Conservation (phyloP, 352 stramenopile species). For the Pythium monospermum region DNA sequence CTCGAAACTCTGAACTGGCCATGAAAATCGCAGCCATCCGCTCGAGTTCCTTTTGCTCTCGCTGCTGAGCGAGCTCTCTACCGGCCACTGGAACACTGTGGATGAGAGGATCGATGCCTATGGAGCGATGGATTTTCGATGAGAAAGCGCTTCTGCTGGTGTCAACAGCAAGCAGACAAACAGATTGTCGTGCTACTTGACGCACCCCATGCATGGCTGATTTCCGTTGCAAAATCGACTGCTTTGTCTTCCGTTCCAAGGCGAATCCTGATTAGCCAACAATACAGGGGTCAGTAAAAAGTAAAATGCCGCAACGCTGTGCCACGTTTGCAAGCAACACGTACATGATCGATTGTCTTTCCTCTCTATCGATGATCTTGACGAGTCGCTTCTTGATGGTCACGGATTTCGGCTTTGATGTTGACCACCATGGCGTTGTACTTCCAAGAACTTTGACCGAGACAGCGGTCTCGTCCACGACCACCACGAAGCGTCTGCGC, state of each 20-base stretch:
- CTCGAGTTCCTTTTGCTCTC: conserved; percentile 15
- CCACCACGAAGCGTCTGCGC: conserved; percentile 11
- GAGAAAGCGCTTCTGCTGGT: too few species aligned
- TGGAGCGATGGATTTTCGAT: too few species aligned
- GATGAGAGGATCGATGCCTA: conserved; percentile 12
- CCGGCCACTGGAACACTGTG: not conserved
- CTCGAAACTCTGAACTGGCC: conserved; percentile 13
- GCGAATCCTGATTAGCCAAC: conserved; percentile 14
- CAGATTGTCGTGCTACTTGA: too few species aligned
- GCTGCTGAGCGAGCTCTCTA: not conserved
- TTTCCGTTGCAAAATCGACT: conserved; percentile 7
- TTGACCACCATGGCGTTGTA: conserved; percentile 13
- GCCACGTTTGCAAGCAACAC: not conserved
- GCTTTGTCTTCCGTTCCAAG: conserved; percentile 13
- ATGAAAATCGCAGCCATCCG: conserved; percentile 13
- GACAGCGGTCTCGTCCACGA: conserved; percentile 11
- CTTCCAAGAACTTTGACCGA: conserved; percentile 11
- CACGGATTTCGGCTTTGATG: not conserved
- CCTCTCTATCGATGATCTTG: conserved; percentile 12
- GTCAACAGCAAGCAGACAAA: too few species aligned
- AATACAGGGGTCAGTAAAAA: not conserved
- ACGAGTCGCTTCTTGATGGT: conserved; percentile 14
- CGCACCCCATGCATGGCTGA: conserved; percentile 12
- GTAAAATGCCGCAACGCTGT: not conserved
- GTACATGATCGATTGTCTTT: conserved; percentile 11